These are phyloP conservation scores for Fusarium sp. DNA, from an alignment of 2,329 filamentous ascomycete species.

Conservation along the genomic window DNA sequence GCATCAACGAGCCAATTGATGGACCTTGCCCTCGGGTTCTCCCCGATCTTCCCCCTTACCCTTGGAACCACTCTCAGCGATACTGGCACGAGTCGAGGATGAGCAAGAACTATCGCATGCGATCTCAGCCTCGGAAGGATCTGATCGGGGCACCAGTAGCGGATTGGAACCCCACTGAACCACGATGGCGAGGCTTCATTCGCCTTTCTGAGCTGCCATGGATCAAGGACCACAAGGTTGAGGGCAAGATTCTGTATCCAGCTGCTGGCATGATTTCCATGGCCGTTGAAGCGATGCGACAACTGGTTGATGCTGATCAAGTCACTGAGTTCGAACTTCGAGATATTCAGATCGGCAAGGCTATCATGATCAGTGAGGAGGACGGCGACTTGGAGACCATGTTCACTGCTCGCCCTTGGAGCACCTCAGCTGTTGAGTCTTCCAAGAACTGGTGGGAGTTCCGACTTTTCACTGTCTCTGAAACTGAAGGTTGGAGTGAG, in stretches of 20 bases:
- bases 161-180: neutral
- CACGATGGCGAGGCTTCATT: conserved; percentile 1
- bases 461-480: neutral
- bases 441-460: conserved; percentile 3
- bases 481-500: conserved; percentile 1
- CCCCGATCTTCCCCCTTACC: neutral
- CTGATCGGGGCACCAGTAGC: neutral
- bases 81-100: neutral
- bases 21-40: neutral
- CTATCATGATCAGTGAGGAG: neutral
- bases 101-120: neutral
- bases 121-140: neutral
- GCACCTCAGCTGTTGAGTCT: neutral
- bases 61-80: neutral
- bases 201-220: neutral
- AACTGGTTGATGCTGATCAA: neutral
- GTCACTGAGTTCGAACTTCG: neutral
- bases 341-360: neutral
- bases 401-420: neutral
- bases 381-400: neutral
- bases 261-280: neutral
- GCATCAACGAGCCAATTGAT: conserved; percentile 5
- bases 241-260: conserved; percentile 1
- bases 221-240: conserved; percentile 2
- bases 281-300: conserved; percentile 1